Evolutionary conservation across 1,139 yeast species (phyloP).

Genomic region (Candida tetrigidarum): DNA sequence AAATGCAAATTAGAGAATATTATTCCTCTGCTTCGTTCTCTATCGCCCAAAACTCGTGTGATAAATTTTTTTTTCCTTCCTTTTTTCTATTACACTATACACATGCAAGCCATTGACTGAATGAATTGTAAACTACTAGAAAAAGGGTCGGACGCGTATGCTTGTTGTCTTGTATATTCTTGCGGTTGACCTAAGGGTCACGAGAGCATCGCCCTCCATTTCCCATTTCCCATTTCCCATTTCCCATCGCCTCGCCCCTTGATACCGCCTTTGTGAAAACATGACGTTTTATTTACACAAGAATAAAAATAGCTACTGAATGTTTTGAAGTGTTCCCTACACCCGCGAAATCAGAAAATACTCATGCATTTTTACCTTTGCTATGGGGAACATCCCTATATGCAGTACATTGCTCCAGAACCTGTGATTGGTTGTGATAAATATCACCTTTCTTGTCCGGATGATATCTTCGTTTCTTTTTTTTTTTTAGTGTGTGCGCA

Average conservation of each 20-base stretch:
- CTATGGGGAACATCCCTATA: not conserved
- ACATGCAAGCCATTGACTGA: too few species aligned
- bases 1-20: not conserved
- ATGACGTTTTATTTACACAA: too few species aligned
- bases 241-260: too few species aligned
- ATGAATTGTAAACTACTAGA: too few species aligned
- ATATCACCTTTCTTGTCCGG: conserved; percentile 4
- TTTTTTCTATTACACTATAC: not conserved
- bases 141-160: too few species aligned
- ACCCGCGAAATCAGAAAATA: not conserved
- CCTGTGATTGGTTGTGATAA: conserved; percentile 13
- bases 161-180: too few species aligned
- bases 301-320: not conserved
- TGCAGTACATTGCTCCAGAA: conserved; percentile 8
- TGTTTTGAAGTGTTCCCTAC: conserved; percentile 2
- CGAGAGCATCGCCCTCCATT: too few species aligned
- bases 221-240: too few species aligned
- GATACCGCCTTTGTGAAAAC: too few species aligned
- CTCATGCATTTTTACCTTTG: not conserved
- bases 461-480: conserved; percentile 1
- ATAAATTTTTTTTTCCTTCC: too few species aligned
- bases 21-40: not conserved
- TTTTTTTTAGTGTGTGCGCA: conserved; percentile 5
- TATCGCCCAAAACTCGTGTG: not conserved
- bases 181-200: too few species aligned